Base-by-base conservation (phyloP, 345 rosid genomes). In the Viola odorata region DNA sequence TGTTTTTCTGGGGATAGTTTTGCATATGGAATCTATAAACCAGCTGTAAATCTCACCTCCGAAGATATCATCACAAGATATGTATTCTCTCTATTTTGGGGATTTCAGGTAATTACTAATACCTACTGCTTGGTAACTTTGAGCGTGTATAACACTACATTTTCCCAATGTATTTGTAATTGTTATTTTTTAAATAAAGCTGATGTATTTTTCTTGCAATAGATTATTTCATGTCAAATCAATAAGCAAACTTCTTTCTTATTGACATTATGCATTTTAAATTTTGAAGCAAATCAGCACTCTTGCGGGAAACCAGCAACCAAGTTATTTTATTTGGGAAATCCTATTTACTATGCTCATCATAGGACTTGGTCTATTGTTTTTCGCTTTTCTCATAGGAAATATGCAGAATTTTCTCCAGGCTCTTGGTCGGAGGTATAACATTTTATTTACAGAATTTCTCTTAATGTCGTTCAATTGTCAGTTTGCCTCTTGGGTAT, bases 371-470 rank as follows among this genome's bases (percentile, higher is more conserved):
- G 98, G 98, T 14, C 96, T 92, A 61, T 72, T 92, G 83, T 91
- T 92, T 41, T 92, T 92, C 63, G 96, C 94, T 41, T 86, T 83
- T 69, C 91, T 92, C 66, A 89, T 89, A 63, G 98, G 98, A 56
- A 92, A 92, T 73, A 92, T 89, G 83, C 98, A 92, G 72, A 92
- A 87, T 70, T 85, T 92, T 74, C 96, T 92, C 69, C 96, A 83
- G 69, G 81, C 96, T 69, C 85, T 87, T 49, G 94, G 84, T 48
- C 74, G 76, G 67, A 89, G 96, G 98, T 92, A 75, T 4, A 67
- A 17, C 12, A 16, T 52, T 62, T 47, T 50, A 32, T 8, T 51
- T 41, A 12, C 14, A 12, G 8, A 65, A 5, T 11, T 54, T 12
- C 37, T 5, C 17, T 38, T 48, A 50, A 23, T 52, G 11, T 54